Evolutionary conservation across 805 yeast species (phyloP), one percentile per base, ranked within the genome.

Genomic region (Lachancea waltii): DNA sequence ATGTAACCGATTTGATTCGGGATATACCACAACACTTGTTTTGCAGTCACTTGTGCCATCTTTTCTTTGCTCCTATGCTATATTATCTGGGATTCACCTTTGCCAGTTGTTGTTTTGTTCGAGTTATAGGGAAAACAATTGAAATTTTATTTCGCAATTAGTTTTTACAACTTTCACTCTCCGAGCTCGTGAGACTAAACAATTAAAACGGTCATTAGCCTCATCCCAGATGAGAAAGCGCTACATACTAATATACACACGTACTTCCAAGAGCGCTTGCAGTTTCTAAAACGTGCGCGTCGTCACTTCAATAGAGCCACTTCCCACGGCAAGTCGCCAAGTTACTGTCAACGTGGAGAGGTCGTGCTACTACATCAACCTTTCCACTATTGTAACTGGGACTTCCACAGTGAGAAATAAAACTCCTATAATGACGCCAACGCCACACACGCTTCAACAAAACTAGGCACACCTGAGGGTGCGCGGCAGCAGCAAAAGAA

Each of bases 1-100:
- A 80, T 56, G 59, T 85, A 87, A 2, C 99, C 98, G 49, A 92
- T 90, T 49, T 85, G 68, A 61, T 92, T 92, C 8, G 98, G 98
- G 36, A 90, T 80, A 62, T 77, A 92, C 47, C 79, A 65, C 60
- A 85, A 77, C 37, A 90, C 78, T 45, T 79, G 76, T 20, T 58
- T 51, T 3, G 74, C 59, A 10, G 81, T 69, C 29, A 64, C 44
- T 6, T 24, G 30, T 4, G 15, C 23, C 35, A 33, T 38, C 7
- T 31, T 25, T 18, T 23, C 26, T 23, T 23, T 23, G 26, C 13
- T 23, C n/a, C n/a, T n/a, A n/a, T n/a, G n/a, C n/a, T n/a, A n/a
- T n/a, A n/a, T n/a, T n/a, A n/a, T n/a, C n/a, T n/a, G n/a, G n/a
- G n/a, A n/a, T n/a, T n/a, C n/a, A n/a, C n/a, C n/a, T n/a, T n/a